Evolutionary conservation across 2,329 filamentous ascomycete genomes (phyloP).

Genomic region (Penicillium sp.): DNA sequence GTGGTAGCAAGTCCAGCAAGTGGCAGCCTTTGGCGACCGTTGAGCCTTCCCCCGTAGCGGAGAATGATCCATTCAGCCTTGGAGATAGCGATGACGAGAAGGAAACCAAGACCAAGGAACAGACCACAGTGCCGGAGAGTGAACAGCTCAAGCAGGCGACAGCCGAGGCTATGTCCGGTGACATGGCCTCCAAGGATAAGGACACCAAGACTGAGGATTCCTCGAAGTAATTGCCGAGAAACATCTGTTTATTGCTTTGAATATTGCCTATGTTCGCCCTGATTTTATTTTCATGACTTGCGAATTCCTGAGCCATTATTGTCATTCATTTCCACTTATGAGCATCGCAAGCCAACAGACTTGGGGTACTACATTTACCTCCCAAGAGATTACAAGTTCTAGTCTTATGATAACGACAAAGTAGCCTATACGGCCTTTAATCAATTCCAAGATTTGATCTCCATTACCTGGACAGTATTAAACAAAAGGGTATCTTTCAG

Average conservation of each 20-base stretch:
- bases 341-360: background rate
- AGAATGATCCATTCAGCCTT: conserved; percentile 95
- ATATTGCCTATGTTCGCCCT: conserved; percentile 4
- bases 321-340: background rate
- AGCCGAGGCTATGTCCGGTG: conserved; percentile 46
- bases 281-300: conserved; percentile 1
- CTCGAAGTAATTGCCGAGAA: conserved; percentile 23
- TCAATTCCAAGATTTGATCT: conserved; percentile 3
- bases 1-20: conserved; percentile 75
- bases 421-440: conserved; percentile 2
- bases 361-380: background rate
- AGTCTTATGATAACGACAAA: conserved; percentile 10
- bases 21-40: conserved; percentile 92
- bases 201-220: conserved; percentile 27
- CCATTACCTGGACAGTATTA: conserved; percentile 5
- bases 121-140: conserved; percentile 50
- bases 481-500: conserved; percentile 19
- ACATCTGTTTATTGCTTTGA: background rate
- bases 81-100: conserved; percentile 95
- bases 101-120: conserved; percentile 67
- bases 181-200: conserved; percentile 31
- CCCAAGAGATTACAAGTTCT: background rate
- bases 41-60: conserved; percentile 77
- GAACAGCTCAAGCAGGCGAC: conserved; percentile 67
- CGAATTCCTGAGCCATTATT: background rate